Evolutionary conservation across 768 basidiomycete genomes (phyloP), one percentile per base, ranked within the genome.

Genomic region (Crepidotus variabilis): DNA sequence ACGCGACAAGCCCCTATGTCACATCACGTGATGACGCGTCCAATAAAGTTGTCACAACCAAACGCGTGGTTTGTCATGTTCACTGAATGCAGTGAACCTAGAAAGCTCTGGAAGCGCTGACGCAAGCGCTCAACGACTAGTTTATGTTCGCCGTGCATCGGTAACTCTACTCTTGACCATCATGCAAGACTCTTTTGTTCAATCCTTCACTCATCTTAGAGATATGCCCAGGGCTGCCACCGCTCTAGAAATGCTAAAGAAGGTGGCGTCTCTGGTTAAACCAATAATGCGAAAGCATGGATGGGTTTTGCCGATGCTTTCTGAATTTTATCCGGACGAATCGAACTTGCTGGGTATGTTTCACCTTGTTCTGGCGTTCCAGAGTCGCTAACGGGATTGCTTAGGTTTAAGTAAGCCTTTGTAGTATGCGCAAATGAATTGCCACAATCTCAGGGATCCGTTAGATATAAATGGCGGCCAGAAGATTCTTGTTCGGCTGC

Each of bases 201-300:
- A 81, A 62, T 81, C 87, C 0, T 87, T 87, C 60, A 85, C 85
- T 18, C 85, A 90, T 67, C 78, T 94, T 59, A 88, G 84, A 58
- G 81, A 79, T 56, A 79, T 77, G 64, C 86, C 86, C 36, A 81
- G 82, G 62, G 80, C 84, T 46, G 82, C 88, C 59, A 78, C 81
- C 36, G 91, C 92, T 16, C 75, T 92, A 45, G 68, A 75, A 14
- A 75, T 90, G 66, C 77, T 94, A 35, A 81, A 88, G 61, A 79
- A 79, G 59, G 77, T 91, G 28, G 86, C 88, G 0, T 85, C 86
- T 1, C 78, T 92, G 50, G 92, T 96, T 50, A 95, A 94, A 69
- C 95, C 95, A 6, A 93, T 98, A 61, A 97, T 97, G 94, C 77
- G 86, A 56, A 91, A 87, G 61, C 87, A 87, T 62, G 72, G 72